These are phyloP conservation scores for Pseudotsuga menziesii DNA, from an alignment of 75 land plant genomes.

Conservation along the genomic window DNA sequence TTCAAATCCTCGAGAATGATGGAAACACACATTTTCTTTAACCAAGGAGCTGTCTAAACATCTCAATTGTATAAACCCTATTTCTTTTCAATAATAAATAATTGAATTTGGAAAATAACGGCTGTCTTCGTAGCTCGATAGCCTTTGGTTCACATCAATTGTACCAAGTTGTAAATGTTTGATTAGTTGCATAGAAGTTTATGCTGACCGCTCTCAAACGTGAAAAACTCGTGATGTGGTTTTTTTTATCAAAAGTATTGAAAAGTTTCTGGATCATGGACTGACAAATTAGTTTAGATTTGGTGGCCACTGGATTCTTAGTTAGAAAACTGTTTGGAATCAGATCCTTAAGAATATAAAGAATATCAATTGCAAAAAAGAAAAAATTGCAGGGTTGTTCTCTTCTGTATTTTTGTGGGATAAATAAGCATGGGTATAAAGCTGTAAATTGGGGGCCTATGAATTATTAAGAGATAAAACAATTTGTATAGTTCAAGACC, in stretches of 20 bases:
- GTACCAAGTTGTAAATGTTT: slow-evolving; percentile 69
- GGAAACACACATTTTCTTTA: slow-evolving; percentile 38
- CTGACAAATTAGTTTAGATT: slow-evolving; percentile 59
- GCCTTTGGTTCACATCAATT: slow-evolving; percentile 64
- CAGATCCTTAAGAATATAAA: slow-evolving; percentile 52
- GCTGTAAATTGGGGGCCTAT: too few species aligned
- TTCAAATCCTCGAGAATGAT: slow-evolving; percentile 70
- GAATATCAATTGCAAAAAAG: not conserved
- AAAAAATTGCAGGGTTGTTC: slow-evolving; percentile 2
- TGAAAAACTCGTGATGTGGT: slow-evolving; percentile 44
- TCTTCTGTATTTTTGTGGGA: too few species aligned
- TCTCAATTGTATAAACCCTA: slow-evolving; percentile 39
- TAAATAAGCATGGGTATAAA: too few species aligned
- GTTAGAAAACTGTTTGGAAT: slow-evolving; percentile 64
- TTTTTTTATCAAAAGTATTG: slow-evolving; percentile 3
- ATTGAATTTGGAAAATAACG: slow-evolving; percentile 45
- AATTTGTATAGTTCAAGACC: slow-evolving; percentile 73
- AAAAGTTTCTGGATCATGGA: slow-evolving; percentile 40
- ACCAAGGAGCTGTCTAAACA: slow-evolving; percentile 41
- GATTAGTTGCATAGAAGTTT: slow-evolving; percentile 57
- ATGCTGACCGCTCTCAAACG: slow-evolving; percentile 42
- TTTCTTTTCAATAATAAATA: slow-evolving; percentile 64
- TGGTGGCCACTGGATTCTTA: slow-evolving; percentile 35
- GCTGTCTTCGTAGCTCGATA: slow-evolving; percentile 64
- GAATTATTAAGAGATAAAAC: too few species aligned